Evolutionary conservation across 2,329 filamentous ascomycete genomes (phyloP), one percentile per base, ranked within the genome.

Genomic region (Trichoderma aggressivum): DNA sequence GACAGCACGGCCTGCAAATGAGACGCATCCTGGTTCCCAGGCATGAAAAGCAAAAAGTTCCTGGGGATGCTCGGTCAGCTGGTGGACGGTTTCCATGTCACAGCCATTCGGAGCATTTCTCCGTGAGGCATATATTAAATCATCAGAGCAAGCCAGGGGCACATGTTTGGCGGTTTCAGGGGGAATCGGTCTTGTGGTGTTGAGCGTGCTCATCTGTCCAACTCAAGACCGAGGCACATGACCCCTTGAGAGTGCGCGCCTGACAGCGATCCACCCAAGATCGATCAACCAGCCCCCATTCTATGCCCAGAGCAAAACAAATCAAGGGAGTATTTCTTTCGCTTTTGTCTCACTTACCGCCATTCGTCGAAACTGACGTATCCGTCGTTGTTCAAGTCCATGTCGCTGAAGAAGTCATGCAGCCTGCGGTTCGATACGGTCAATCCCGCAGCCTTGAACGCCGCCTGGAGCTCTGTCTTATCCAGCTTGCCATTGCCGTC

Each of bases 1-100:
- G 93, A 94, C 76, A 98, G 86, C 70, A 98, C 92, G 67, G 93
- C 90, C 78, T 91, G 90, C 58, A 99, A 87, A 74, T 92, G 91
- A 28, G 92, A 89, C 70, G 87, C 86, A 75, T 89, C 85, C 74
- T 90, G 87, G 72, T 83, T 78, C 72, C 84, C 84, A 24, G 90
- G 90, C 84, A 98, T 92, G 82, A 98, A 98, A 58, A 98, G 89
- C 30, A 98, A 87, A 81, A 98, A 99, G 82, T 98, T 92, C 81
- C 94, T 97, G 67, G 8, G 63, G 30, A 26, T 26, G 70, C 65
- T 59, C 70, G 72, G 74, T 66, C 72, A 74, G 73, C 68, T 68
- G 71, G 58, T 69, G 70, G n/a, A 59, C 12, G 28, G 10, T 24
- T 50, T 28, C 73, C 74, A 74, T 65, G 73, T 24, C 72, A 74